Evolutionary conservation across 139 green algal species (phyloP).

Genomic region (Micractinium conductrix): DNA sequence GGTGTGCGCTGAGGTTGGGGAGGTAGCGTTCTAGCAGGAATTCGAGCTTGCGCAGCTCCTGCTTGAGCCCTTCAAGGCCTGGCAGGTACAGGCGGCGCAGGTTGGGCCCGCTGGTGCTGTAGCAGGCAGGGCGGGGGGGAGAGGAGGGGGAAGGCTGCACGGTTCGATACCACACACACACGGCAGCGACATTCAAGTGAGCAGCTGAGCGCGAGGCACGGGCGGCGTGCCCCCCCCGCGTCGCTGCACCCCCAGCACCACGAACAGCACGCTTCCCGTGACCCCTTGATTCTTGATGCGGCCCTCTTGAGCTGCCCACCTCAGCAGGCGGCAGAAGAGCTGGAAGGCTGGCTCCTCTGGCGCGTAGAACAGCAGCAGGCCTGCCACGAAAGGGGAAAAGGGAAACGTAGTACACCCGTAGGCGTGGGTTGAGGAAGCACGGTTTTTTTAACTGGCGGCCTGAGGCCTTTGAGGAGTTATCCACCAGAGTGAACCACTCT

Average conservation of each 20-base stretch:
- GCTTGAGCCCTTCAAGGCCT: slow-evolving; percentile 76
- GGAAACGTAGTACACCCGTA: too few species aligned
- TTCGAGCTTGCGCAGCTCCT: slow-evolving; percentile 47
- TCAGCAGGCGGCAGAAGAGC: slow-evolving; percentile 65
- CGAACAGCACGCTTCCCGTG: too few species aligned
- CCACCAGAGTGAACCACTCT: too few species aligned
- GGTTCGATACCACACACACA: not conserved
- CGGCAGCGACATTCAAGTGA: too few species aligned
- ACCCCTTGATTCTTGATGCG: too few species aligned
- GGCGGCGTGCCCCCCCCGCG: not conserved
- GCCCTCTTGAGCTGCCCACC: too few species aligned
- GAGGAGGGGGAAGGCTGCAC: not conserved
- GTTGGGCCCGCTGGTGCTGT: slow-evolving; percentile 57
- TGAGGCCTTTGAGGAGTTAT: too few species aligned
- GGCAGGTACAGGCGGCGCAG: slow-evolving; percentile 87
- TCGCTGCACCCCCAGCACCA: too few species aligned
- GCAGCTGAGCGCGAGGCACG: too few species aligned
- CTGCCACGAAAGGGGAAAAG: slow-evolving; percentile 92
- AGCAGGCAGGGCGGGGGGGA: not conserved
- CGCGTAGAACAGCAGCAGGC: slow-evolving; percentile 93
- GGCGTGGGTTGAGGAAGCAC: too few species aligned
- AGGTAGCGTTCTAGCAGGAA: slow-evolving; percentile 61
- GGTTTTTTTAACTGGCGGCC: too few species aligned
- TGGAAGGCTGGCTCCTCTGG: slow-evolving; percentile 91
- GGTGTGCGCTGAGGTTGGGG: slow-evolving; percentile 52